These are phyloP conservation scores for Urtica urens DNA, from an alignment of 306 rosid genomes.

Conservation along the genomic window DNA sequence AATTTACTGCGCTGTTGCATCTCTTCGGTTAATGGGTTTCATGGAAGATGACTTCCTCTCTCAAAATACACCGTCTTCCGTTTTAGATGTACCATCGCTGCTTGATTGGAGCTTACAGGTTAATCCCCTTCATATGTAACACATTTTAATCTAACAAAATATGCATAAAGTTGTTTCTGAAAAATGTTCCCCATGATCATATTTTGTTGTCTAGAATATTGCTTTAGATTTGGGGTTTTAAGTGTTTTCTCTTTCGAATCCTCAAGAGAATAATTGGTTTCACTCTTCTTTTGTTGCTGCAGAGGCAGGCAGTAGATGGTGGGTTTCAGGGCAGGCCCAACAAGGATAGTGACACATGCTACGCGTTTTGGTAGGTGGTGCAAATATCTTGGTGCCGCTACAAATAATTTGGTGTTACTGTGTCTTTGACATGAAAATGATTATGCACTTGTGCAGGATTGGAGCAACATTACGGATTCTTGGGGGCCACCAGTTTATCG, in stretches of 20 bases:
- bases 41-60: slow-evolving; percentile 60
- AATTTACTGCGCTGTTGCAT: slow-evolving; percentile 77
- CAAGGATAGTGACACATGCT: slow-evolving; percentile 77
- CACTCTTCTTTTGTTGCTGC: slow-evolving; percentile 20
- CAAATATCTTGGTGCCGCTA: slow-evolving; percentile 9
- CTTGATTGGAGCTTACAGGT: slow-evolving; percentile 91
- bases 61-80: slow-evolving; percentile 27
- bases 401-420: slow-evolving; percentile 7
- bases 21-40: slow-evolving; percentile 82
- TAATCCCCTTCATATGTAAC: slow-evolving; percentile 9
- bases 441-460: slow-evolving; percentile 44
- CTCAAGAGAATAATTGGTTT: background rate
- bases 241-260: background rate
- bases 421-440: slow-evolving; percentile 22
- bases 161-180: no score
- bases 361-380: slow-evolving; percentile 76
- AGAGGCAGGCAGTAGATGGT: slow-evolving; percentile 79
- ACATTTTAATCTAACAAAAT: no score
- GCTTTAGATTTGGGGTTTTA: background rate
- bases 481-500: slow-evolving; percentile 54
- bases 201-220: background rate
- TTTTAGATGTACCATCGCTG: slow-evolving; percentile 55
- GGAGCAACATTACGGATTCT: slow-evolving; percentile 62
- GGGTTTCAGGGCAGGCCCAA: slow-evolving; percentile 94
- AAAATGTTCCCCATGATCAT: slow-evolving; percentile 8